Evolutionary conservation across 2,329 filamentous ascomycete genomes (phyloP), one percentile per base, ranked within the genome.

Genomic region (Fusarium sp.): DNA sequence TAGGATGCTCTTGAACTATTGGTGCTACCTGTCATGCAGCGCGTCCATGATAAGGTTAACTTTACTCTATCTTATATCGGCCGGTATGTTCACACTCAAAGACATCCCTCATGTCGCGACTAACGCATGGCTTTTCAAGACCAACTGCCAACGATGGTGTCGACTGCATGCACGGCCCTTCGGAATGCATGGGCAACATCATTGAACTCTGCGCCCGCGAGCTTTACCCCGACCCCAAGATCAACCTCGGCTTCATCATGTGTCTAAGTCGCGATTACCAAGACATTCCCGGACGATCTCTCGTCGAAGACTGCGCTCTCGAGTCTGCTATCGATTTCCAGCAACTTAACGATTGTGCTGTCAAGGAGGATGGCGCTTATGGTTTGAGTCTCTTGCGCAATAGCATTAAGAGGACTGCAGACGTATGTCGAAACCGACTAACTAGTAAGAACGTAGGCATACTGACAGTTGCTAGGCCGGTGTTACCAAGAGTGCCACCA

Each of bases 31-130:
- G 87, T 91, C 24, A 98, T 99, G 94, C 89, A 94, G 79, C 87
- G 88, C 62, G 87, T 94, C 40, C 86, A 88, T 66, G 88, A 93
- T 69, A 96, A 97, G 79, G 94, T 98, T 67, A 91, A 97, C 83
- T 98, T 99, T 79, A 91, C 87, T 30, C 85, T 98, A 63, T 96
- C 93, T 11, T 98, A 92, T 77, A 97, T 99, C 76, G 96, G 95
- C 77, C 90, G 84, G 88, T 93, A 84, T 69, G 86, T 51, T 29
- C 45, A 48, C 42, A 13, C 12, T 16, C 56, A 25, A 16, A 12
- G 9, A 29, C 20, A 22, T 30, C 34, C 45, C 25, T 30, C 30
- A 30, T 11, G 14, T 1, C 34, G 10, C 24, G n/a, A 22, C 55
- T 61, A 55, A 66, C 37, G 2, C 24, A 16, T n/a, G 24, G 27